Base-by-base conservation (phyloP, 2,329 filamentous ascomycete species). In the Mycosphaerella arachidis region DNA sequence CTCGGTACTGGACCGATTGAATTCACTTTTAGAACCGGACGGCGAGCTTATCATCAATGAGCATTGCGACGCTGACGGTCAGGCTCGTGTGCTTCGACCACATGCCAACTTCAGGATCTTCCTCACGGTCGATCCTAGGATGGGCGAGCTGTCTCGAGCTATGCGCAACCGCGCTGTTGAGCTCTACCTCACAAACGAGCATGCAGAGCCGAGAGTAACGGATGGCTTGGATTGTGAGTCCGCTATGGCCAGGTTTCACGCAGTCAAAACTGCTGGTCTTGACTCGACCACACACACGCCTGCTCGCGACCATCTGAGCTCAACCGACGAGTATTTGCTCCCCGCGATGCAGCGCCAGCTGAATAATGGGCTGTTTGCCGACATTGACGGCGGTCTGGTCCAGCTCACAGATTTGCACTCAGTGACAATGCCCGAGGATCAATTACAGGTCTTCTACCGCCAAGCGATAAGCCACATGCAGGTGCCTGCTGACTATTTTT, bases 101-200 rank as follows among this genome's bases (percentile, higher is more conserved):
- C 92, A 97, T 76, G 83, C 88, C 0, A 84, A 91, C 62, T 99
- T 99, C 75, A 84, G 93, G 59, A 86, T 99, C 20, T 97, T 99
- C 75, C 79, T 99, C 72, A 97, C 93, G 0, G 89, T 96, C 79
- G 93, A 99, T 73, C 87, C 94, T 50, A 86, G 88, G 53, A 90
- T 96, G 73, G 95, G 94, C 18, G 94, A 99, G 74, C 81, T 99
- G 8, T 99, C 94, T 3, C 84, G 94, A 63, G 94, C 94, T 0
- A 99, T 99, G 94, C 84, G 95, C 59, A 99, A 99, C 75, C 86
- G 94, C 73, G 92, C 92, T 53, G 83, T 97, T 29, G 95, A 99
- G 75, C 88, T 99, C 9, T 94, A 87, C 69, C 79, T 99, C 2
- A 27, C 40, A 10, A 43, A 56, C 6, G 18, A 46, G 7, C 51